Conservation (phyloP, 305 asterid species). For the Withania somnifera region DNA sequence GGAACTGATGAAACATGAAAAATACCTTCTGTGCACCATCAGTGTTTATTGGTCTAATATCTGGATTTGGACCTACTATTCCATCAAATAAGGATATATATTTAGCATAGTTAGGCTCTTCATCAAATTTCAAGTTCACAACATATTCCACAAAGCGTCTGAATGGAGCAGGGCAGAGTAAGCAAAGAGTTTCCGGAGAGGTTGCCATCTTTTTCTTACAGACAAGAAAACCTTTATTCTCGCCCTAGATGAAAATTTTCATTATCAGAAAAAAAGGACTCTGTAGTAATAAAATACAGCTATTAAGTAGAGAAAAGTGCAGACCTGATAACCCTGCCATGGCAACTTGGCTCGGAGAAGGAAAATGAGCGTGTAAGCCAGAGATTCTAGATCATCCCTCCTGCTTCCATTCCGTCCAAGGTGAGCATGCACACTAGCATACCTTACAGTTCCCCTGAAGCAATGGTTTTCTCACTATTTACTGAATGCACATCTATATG, state of each 20-base stretch:
- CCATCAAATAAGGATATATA: conserved; percentile 73
- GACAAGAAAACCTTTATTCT: conserved; percentile 78
- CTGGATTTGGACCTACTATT: conserved; percentile 61
- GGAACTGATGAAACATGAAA: conserved; percentile 4
- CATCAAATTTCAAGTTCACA: conserved; percentile 80
- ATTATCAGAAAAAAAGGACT: background rate
- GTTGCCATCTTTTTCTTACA: conserved; percentile 95
- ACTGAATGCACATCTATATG: background rate
- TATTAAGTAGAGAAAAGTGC: background rate
- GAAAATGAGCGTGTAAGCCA: conserved; percentile 80
- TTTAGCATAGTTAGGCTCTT: conserved; percentile 85
- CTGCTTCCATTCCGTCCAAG: conserved; percentile 75
- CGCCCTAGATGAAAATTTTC: conserved; percentile 43
- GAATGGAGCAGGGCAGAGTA: conserved; percentile 72
- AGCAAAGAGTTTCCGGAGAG: conserved; percentile 62
- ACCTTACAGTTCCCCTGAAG: conserved; percentile 85
- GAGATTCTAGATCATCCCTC: conserved; percentile 92
- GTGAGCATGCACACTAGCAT: conserved; percentile 94
- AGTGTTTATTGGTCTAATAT: conserved; percentile 67
- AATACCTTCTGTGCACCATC: conserved; percentile 93
- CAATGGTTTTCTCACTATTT: background rate
- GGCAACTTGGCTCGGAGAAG: conserved; percentile 84
- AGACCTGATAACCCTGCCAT: conserved; percentile 94
- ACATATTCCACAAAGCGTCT: conserved; percentile 56
- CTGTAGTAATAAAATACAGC: background rate